Base-by-base conservation (phyloP, 2,329 filamentous ascomycete genomes). In the Fusarium pseudocircinatum region DNA sequence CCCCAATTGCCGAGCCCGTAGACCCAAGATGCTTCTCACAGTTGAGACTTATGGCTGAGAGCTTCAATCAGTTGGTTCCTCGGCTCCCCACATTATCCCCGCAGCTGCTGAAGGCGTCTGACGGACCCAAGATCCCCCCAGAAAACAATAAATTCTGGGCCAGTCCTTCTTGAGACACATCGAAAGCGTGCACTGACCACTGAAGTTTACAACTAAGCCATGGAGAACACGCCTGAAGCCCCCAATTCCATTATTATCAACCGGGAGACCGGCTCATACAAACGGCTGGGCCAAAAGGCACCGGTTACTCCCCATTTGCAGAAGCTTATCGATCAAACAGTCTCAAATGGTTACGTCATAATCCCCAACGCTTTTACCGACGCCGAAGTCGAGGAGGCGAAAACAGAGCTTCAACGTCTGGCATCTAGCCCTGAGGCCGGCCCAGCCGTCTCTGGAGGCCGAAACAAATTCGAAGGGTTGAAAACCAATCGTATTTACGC, bases 61-160 rank as follows among this genome's bases (percentile, higher is more conserved):
- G 14, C 22, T 16, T 24, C 11, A n/a, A 42, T 16, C 22, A 6
- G 14, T 43, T 12, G 5, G 40, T 24, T 24, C n/a, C n/a, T 43
- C 42, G n/a, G 42, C 42, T 26, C 18, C 18, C 43, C 43, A 20
- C 43, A 46, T 10, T 46, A 46, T 28, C 43, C 43, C 24, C 24
- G 24, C 43, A 20, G 4, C 24, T 20, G 14, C 24, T 14, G 24
- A 14, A 10, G 5, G 24, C 43, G 7, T 22, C 12, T 46, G 1
- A 18, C 8, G 14, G 5, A 20, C 12, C 1, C 20, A 4, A 10
- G 12, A 26, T 7, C 0, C 8, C 18, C 43, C n/a, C n/a, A 28
- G 43, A 13, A 14, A 46, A 26, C 7, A 2, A 46, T 28, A 20
- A 20, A 20, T 28, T 3, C 4, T 10, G 2, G 12, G 24, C 24